Conservation (phyloP, 1,284 basidiomycete genomes). For the Sanghuangporus baumii region DNA sequence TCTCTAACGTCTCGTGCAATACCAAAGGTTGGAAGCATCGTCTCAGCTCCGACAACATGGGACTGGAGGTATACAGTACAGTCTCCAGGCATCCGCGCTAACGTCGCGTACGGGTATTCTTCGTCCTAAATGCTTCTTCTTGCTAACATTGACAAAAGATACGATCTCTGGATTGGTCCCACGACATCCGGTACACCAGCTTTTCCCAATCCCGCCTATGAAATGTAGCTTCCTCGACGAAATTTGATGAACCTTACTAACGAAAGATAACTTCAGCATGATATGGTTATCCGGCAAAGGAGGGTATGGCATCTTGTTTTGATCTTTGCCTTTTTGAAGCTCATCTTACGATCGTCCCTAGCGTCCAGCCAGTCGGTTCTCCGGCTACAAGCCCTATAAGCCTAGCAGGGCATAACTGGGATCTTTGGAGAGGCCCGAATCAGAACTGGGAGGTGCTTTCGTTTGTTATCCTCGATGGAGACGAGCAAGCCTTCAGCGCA, state of each 20-base stretch:
- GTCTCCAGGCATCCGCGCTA: conserved; percentile 44
- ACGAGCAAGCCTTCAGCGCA: conserved; percentile 46
- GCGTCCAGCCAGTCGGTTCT: conserved; percentile 51
- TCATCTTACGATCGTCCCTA: conserved; percentile 19
- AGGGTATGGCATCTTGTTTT: conserved; percentile 35
- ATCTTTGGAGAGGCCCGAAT: conserved; percentile 52
- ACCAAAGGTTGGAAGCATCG: conserved; percentile 35
- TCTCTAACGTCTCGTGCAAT: background rate
- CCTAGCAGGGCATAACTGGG: conserved; percentile 48
- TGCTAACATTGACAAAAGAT: conserved; percentile 27
- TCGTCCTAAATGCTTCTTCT: background rate
- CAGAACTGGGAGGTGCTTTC: conserved; percentile 53
- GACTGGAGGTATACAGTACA: conserved; percentile 41
- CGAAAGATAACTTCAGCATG: conserved; percentile 34
- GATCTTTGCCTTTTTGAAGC: background rate
- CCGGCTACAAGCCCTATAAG: conserved; percentile 36
- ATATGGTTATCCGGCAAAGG: conserved; percentile 58
- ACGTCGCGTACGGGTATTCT: conserved; percentile 40
- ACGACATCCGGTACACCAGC: conserved; percentile 38
- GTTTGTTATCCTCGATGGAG: conserved; percentile 43
- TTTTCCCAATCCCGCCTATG: conserved; percentile 61
- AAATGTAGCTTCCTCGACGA: conserved; percentile 32
- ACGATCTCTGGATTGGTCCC: conserved; percentile 51
- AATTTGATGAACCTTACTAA: background rate
- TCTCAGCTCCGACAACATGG: conserved; percentile 45